These are phyloP conservation scores for Mortierella sp. DNA, from an alignment of 371 early-diverging fungal species.

Conservation along the genomic window DNA sequence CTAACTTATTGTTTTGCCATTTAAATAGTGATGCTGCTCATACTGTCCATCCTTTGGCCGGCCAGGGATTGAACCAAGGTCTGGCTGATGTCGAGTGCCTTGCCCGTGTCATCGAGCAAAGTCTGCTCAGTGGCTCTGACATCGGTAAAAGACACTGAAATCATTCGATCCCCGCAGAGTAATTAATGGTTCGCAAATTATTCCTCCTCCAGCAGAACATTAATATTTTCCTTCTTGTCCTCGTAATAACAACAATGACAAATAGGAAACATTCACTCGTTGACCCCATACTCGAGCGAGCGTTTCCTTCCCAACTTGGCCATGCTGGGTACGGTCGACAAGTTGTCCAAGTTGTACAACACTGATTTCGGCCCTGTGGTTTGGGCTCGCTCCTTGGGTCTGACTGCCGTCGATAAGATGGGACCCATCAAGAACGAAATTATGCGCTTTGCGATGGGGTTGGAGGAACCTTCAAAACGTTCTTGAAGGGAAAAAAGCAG, in stretches of 20 bases:
- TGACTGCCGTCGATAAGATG: constrained; percentile 74
- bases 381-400: constrained; percentile 77
- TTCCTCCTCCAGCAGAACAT: not conserved
- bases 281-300: constrained; percentile 82
- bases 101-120: constrained; percentile 71
- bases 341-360: constrained; percentile 82
- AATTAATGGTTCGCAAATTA: not conserved
- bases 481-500: not conserved
- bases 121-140: constrained; percentile 83
- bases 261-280: constrained; percentile 69
- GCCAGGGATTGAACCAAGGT: constrained; percentile 97
- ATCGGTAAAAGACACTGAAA: constrained; percentile 65
- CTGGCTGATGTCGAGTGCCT: constrained; percentile 88
- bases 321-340: constrained; percentile 90
- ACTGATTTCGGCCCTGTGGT: constrained; percentile 74
- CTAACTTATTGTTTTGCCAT: no score
- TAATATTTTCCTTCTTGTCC: constrained; percentile 20
- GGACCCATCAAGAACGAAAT: constrained; percentile 76
- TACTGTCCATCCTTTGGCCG: constrained; percentile 95
- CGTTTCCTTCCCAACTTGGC: constrained; percentile 86
- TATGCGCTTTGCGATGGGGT: constrained; percentile 76
- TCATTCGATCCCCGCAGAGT: no score
- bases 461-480: constrained; percentile 55
- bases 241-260: constrained; percentile 1
- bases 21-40: constrained; percentile 94